These are phyloP conservation scores for Plasmodium coatneyi DNA, from an alignment of 169 alveolate species.

Conservation along the genomic window DNA sequence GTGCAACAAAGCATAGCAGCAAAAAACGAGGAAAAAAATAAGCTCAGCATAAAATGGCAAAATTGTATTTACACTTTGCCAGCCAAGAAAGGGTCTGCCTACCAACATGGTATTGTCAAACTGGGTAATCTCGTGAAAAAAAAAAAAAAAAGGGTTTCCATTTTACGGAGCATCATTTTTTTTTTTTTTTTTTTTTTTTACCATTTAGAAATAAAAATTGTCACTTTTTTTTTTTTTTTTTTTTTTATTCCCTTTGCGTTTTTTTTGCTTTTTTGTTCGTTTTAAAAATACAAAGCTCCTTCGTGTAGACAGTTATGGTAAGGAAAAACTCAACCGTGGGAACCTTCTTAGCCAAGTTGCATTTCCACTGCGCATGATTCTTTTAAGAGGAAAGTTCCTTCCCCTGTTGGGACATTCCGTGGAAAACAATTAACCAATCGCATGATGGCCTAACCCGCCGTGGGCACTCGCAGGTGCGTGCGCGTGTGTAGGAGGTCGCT, in stretches of 20 bases:
- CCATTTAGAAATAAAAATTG: background rate
- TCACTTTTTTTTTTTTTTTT: background rate
- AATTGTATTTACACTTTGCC: background rate
- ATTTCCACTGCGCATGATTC: background rate
- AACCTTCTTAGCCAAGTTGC: background rate
- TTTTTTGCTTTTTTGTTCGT: background rate
- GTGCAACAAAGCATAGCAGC: background rate
- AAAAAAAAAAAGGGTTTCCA: background rate
- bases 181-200: background rate
- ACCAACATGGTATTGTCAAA: background rate
- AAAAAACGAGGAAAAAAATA: background rate
- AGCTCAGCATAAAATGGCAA: background rate
- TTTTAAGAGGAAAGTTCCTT: background rate
- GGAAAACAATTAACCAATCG: background rate
- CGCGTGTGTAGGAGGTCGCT: background rate
- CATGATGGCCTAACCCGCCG: background rate
- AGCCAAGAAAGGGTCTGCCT: background rate
- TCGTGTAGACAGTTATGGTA: background rate
- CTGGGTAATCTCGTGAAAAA: background rate
- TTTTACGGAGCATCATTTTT: background rate
- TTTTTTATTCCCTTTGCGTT: background rate
- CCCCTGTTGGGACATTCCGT: background rate
- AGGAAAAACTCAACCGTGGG: background rate
- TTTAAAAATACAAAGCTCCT: background rate
- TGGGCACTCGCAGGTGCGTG: background rate